Percentiles rank a stretch among this genome's conserved stretches.
These are phyloP conservation scores for Fraxinus pennsylvanica DNA, from an alignment of 257 asterid species.

Conservation along the genomic window DNA sequence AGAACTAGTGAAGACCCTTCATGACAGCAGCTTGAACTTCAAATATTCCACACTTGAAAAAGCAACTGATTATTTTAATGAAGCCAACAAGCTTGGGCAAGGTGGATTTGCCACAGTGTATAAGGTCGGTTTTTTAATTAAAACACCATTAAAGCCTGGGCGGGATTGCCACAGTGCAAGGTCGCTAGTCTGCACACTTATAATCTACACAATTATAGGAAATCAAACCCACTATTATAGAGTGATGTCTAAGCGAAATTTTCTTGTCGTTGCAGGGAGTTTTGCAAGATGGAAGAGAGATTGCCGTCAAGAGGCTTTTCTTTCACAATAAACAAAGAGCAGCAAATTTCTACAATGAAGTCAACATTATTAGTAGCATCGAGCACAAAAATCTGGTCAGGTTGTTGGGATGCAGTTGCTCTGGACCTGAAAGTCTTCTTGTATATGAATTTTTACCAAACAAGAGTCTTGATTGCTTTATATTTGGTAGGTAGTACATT, in stretches of 20 bases:
- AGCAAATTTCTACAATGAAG: constrained; percentile 88
- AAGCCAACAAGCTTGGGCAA: constrained; percentile 87
- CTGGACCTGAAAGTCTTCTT: constrained; percentile 92
- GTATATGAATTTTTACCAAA: constrained; percentile 74
- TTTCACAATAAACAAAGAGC: constrained; percentile 87
- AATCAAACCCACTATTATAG: not conserved
- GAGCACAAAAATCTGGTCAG: constrained; percentile 89
- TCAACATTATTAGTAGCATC: constrained; percentile 81
- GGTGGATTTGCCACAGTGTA: constrained; percentile 96
- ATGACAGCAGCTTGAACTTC: constrained; percentile 88
- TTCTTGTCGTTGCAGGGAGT: constrained; percentile 54
- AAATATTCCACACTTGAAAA: constrained; percentile 85
- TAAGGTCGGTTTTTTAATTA: constrained; percentile 36
- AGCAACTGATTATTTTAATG: constrained; percentile 74
- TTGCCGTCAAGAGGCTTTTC: constrained; percentile 91
- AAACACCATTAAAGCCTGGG: constrained; percentile 32
- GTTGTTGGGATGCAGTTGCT: constrained; percentile 85
- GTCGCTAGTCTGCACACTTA: constrained; percentile 6
- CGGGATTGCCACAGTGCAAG: constrained; percentile 76
- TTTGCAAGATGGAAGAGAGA: constrained; percentile 83
- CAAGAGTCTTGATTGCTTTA: constrained; percentile 77
- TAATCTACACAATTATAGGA: not conserved
- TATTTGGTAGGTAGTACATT: constrained; percentile 58
- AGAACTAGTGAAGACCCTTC: constrained; percentile 67
- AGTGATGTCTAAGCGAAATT: not conserved